Evolutionary conservation across 1,284 basidiomycete species (phyloP), one percentile per base, ranked within the genome.

Genomic region (Ustilago xerochloae): DNA sequence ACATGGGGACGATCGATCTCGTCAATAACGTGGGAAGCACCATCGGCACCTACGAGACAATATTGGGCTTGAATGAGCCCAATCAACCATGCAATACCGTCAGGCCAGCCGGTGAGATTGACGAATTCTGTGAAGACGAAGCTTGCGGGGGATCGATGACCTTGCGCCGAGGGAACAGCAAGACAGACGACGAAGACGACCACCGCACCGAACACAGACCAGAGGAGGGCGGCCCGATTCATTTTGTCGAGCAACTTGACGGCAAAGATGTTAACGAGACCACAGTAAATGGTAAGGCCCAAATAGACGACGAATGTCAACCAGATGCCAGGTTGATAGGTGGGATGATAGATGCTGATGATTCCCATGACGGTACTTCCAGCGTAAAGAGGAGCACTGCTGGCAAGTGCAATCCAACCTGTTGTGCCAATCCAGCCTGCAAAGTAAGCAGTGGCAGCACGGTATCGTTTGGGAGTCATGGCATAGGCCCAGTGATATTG

Each of bases 51-150:
- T 1, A 71, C 73, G 5, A 75, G 43, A 22, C 57, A 61, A 48
- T 72, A 75, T 55, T 75, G 73, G n/a, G 73, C 64, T 46, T 63
- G 59, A n/a, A 75, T 59, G 26, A 72, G 65, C 12, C 73, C 68
- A 12, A 75, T 55, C 47, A 67, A 50, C 73, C 73, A 75, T 6
- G 73, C 73, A 8, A 75, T 47, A 4, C 68, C 73, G 22, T 75
- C 56, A 7, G 63, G 60, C 73, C 73, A 75, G 10, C 73, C 73
- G 0, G 73, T 75, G 32, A 60, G 26, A 29, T 75, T 75, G 63
- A 72, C 56, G 26, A 66, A 67, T n/a, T 60, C 48, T 47, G 56
- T 60, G 28, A 75, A 72, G 32, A 72, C 54, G n/a, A 71, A 72
- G 53, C 48, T 61, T n/a, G 60, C 73, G 18, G 18, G 30, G n/a